phyloP scores from a whole-genome alignment of 441 rosid genomes.

The Pelargonium citronellum region DNA sequence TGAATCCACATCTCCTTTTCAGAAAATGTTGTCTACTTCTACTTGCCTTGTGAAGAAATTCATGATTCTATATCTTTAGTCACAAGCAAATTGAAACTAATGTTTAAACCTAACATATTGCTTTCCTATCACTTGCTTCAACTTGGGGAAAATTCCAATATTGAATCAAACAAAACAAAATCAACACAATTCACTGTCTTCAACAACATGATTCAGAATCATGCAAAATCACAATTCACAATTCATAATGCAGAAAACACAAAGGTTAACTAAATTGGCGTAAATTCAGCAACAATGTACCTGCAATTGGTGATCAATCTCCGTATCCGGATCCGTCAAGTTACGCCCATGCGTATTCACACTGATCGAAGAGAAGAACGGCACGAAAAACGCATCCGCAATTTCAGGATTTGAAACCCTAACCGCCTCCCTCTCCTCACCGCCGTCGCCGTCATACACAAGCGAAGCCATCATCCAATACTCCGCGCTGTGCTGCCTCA shows the following conservation, averaged over 20 bases:
- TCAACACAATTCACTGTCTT: background rate
- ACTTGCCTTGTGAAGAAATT: background rate
- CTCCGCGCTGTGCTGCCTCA: conserved; percentile 85
- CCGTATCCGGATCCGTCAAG: conserved; percentile 88
- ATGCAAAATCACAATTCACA: conserved; percentile 1
- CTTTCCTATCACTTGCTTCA: background rate
- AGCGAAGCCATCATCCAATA: conserved; percentile 96
- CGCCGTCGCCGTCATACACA: conserved; percentile 35
- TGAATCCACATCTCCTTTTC: background rate
- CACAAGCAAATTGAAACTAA: background rate
- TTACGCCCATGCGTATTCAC: conserved; percentile 77
- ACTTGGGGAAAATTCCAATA: background rate
- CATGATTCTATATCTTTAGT: conserved; percentile 3
- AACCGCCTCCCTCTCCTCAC: conserved; percentile 52
- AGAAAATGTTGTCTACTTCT: background rate
- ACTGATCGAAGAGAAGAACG: conserved; percentile 86
- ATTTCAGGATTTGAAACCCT: conserved; percentile 85
- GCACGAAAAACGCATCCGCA: conserved; percentile 81
- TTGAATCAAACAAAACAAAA: background rate
- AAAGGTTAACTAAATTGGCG: background rate
- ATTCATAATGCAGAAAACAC: background rate
- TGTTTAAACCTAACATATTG: background rate
- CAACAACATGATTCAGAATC: conserved; percentile 2
- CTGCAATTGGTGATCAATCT: conserved; percentile 77
- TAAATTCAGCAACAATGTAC: conserved; percentile 25